A percentile compares a stretch with the other conserved stretches of the same genome.
phyloP scores from a whole-genome alignment of 2,329 filamentous ascomycete species.

The Fusarium burgessii region DNA sequence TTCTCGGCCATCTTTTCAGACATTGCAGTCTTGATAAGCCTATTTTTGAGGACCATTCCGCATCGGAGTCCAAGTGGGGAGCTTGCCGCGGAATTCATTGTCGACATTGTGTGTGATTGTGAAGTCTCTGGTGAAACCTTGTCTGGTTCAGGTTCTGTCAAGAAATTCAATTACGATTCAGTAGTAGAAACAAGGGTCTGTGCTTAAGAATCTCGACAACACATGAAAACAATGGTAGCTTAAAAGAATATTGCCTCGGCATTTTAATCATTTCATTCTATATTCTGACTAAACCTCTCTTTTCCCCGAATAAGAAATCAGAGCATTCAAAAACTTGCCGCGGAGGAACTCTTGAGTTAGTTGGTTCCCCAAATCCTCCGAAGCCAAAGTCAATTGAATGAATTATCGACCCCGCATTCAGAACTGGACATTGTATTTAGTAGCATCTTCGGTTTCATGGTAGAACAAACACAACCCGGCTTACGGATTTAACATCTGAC shows the following conservation, averaged over 20 bases:
- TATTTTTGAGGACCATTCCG: neutral
- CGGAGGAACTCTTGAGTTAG: neutral
- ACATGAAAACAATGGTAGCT: too few species aligned
- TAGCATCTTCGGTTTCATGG: neutral
- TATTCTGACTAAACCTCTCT: too few species aligned
- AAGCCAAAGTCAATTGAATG: neutral
- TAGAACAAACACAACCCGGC: neutral
- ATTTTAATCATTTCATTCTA: too few species aligned
- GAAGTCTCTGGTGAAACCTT: neutral
- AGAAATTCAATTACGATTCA: neutral
- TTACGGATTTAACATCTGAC: neutral
- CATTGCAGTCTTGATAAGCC: neutral
- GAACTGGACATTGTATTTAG: neutral
- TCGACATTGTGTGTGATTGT: neutral
- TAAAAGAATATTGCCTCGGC: too few species aligned
- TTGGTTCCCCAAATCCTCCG: neutral
- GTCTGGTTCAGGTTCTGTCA: neutral
- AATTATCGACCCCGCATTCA: neutral
- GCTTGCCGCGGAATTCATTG: rapidly evolving
- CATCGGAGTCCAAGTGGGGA: rapidly evolving
- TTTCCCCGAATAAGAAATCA: too few species aligned
- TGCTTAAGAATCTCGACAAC: too few species aligned
- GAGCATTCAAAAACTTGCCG: too few species aligned
- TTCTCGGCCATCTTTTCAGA: neutral
- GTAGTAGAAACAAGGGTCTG: neutral